Conservation (phyloP, 202 grass and related monocot genomes). For the Setaria viridis region DNA sequence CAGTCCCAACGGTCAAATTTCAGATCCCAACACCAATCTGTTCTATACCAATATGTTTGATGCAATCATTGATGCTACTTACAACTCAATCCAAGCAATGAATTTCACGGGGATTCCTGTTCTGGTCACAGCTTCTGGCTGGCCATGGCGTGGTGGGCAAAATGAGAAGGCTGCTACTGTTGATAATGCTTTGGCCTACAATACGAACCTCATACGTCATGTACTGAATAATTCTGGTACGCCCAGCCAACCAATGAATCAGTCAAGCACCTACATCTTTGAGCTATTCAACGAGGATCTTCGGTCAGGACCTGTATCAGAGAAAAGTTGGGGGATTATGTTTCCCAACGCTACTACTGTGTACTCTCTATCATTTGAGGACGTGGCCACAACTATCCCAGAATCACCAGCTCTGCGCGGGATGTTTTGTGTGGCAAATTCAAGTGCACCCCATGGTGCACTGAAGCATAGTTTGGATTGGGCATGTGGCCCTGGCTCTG, state of each 20-base stretch:
- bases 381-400: slow-evolving; percentile 46
- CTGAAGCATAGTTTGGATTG: slow-evolving; percentile 97
- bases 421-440: slow-evolving; percentile 89
- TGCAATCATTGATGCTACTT: slow-evolving; percentile 87
- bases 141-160: slow-evolving; percentile 79
- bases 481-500: slow-evolving; percentile 96
- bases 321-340: slow-evolving; percentile 92
- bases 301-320: slow-evolving; percentile 60
- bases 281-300: slow-evolving; percentile 97
- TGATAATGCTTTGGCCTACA: slow-evolving; percentile 96
- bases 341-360: slow-evolving; percentile 70
- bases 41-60: slow-evolving; percentile 99
- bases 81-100: slow-evolving; percentile 90
- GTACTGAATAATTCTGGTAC: slow-evolving; percentile 92
- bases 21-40: slow-evolving; percentile 87
- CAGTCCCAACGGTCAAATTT: slow-evolving; percentile 78
- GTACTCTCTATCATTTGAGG: slow-evolving; percentile 85
- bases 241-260: slow-evolving; percentile 73
- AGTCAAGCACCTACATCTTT: slow-evolving; percentile 78
- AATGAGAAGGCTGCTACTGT: slow-evolving; percentile 89
- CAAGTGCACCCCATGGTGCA: slow-evolving; percentile 62
- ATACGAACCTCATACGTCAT: slow-evolving; percentile 91
- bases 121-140: slow-evolving; percentile 90
- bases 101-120: slow-evolving; percentile 89
- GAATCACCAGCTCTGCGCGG: slow-evolving; percentile 68